Evolutionary conservation across 2,329 filamentous ascomycete species (phyloP), one percentile per base, ranked within the genome.

Genomic region (Pseudogymnoascus sp.): DNA sequence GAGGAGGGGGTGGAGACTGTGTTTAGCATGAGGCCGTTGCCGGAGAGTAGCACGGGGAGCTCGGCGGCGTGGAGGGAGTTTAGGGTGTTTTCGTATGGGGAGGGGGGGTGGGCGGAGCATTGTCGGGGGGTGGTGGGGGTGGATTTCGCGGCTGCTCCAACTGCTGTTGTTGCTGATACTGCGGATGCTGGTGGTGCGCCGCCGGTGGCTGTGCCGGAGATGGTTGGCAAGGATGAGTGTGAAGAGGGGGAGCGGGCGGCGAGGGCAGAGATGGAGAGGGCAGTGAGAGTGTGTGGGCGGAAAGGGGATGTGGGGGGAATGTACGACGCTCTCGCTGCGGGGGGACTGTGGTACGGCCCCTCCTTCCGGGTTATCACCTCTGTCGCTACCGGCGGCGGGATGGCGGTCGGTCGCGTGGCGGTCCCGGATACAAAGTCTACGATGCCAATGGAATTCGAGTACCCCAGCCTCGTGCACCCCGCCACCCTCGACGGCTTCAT

Each of bases 61-160:
- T 79, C 78, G 0, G 78, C 79, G 33, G 70, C 73, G 2, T 84
- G 82, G 82, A 77, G 82, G 60, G 81, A 83, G 68, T 86, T 87
- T 72, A 73, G 77, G 1, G 81, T 87, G 26, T 82, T 78, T 53
- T 84, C 83, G 0, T 84, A 78, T 78, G 78, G 78, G 0, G 76
- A 72, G 11, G 76, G 80, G 42, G 79, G 80, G 10, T 87, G 84
- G 84, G 79, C 79, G 0, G 81, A 86, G 68, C 80, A 86, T 67
- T 84, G 82, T 69, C 74, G 77, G 31, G 80, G 81, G n/a, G 73
- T 82, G 3, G 74, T 84, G 6, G 72, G 75, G 5, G 75, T 79
- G 2, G 69, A 71, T 35, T 65, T 71, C 7, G 64, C 66, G 7
- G 73, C 78, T n/a, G 66, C 69, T 1, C 65, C 69, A 1, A 79